A percentile compares a stretch with the other conserved stretches of the same genome.
phyloP scores from a whole-genome alignment of 108 stramenopile genomes.

The Fragilaria crotonensis region DNA sequence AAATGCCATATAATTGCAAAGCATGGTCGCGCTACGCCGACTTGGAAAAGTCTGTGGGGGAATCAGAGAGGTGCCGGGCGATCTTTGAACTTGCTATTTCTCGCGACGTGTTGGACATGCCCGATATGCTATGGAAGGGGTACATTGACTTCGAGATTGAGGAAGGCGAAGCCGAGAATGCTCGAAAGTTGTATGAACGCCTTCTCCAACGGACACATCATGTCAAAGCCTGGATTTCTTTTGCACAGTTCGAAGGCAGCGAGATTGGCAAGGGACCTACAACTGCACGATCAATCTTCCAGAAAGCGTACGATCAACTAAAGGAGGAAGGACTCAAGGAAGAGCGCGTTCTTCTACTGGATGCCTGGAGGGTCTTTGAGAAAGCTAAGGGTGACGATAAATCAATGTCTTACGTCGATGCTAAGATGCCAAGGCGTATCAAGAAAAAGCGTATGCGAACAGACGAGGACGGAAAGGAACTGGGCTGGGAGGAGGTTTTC shows the following conservation, averaged over 20 bases:
- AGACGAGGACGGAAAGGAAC: slow-evolving; percentile 75
- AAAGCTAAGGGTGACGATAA: slow-evolving; percentile 67
- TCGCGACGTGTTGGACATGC: slow-evolving; percentile 94
- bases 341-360: slow-evolving; percentile 89
- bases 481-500: slow-evolving; percentile 97
- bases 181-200: slow-evolving; percentile 83
- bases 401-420: slow-evolving; percentile 62
- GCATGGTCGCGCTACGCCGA: slow-evolving; percentile 93
- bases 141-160: slow-evolving; percentile 98
- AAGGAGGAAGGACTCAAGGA: slow-evolving; percentile 84
- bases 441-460: slow-evolving; percentile 91
- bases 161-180: slow-evolving; percentile 70
- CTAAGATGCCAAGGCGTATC: slow-evolving; percentile 84
- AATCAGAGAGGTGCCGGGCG: slow-evolving; percentile 91
- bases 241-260: slow-evolving; percentile 70
- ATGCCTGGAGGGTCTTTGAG: slow-evolving; percentile 94
- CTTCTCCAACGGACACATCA: slow-evolving; percentile 91
- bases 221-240: slow-evolving; percentile 90
- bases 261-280: slow-evolving; percentile 62
- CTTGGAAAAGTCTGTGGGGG: slow-evolving; percentile 90
- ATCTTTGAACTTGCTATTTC: slow-evolving; percentile 91
- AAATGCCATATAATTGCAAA: slow-evolving; percentile 82
- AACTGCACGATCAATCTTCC: slow-evolving; percentile 65
- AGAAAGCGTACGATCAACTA: slow-evolving; percentile 81
- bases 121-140: slow-evolving; percentile 95